Base-by-base conservation (phyloP, 1,284 basidiomycete genomes). In the Thecaphora thlaspeos region DNA sequence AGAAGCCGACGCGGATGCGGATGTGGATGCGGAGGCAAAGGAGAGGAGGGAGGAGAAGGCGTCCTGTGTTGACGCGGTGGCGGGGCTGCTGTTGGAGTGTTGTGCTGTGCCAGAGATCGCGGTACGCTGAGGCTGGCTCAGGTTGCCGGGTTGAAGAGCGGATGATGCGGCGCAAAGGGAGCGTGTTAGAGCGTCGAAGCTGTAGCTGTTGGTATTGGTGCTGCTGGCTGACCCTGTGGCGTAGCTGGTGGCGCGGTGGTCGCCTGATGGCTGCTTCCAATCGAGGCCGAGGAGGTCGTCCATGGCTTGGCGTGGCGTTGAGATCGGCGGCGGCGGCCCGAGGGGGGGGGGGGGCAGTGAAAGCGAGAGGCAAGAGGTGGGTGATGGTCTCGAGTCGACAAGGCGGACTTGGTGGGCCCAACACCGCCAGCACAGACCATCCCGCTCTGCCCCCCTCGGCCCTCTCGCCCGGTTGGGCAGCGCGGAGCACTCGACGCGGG, bases 281-380 rank as follows among this genome's bases (percentile, higher is more conserved):
- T 65, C 71, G 30, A 77, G 60, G 41, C 68, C 71, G 43, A 73
- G 61, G 26, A 77, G 54, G 41, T 77, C 75, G 51, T 77, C 75
- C 75, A 77, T 77, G 41, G n/a, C n/a, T n/a, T n/a, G n/a, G n/a
- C n/a, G n/a, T n/a, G n/a, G n/a, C n/a, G n/a, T n/a, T n/a, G n/a
- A n/a, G n/a, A n/a, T n/a, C n/a, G n/a, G n/a, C n/a, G n/a, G n/a
- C n/a, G n/a, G n/a, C n/a, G n/a, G n/a, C n/a, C n/a, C n/a, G n/a
- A n/a, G n/a, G n/a, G n/a, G n/a, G n/a, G n/a, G n/a, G n/a, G n/a
- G n/a, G n/a, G n/a, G n/a, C n/a, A n/a, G n/a, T n/a, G n/a, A n/a
- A n/a, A n/a, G n/a, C n/a, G n/a, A n/a, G n/a, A n/a, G n/a, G n/a
- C n/a, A n/a, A n/a, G n/a, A n/a, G n/a, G n/a, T n/a, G n/a, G n/a